These are phyloP conservation scores for Aspergillus sp. DNA, from an alignment of 2,329 filamentous ascomycete species.

Conservation along the genomic window DNA sequence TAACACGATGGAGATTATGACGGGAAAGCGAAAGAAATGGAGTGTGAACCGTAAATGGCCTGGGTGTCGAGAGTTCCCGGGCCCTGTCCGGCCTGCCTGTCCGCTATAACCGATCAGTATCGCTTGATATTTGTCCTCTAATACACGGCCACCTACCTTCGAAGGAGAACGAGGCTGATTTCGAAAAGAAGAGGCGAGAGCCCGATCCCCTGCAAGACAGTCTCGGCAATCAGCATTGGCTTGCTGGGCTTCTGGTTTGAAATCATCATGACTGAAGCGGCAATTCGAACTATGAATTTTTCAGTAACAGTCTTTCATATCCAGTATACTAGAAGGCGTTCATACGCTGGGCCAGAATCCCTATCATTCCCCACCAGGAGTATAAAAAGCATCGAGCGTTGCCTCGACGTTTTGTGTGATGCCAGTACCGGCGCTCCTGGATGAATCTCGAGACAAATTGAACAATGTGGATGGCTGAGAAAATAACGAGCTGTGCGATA, in stretches of 20 bases:
- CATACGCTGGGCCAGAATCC: constrained; percentile 27
- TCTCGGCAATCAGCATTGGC: constrained; percentile 23
- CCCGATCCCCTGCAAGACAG: constrained; percentile 25
- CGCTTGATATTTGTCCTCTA: background rate
- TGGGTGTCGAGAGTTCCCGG: constrained; percentile 26
- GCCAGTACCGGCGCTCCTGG: constrained; percentile 30
- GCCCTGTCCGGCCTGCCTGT: constrained; percentile 26
- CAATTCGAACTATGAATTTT: constrained; percentile 26
- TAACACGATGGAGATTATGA: constrained; percentile 23
- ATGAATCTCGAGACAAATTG: constrained; percentile 24
- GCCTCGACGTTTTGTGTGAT: constrained; percentile 21
- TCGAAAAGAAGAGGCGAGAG: constrained; percentile 32
- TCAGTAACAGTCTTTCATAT: background rate
- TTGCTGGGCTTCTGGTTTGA: constrained; percentile 17
- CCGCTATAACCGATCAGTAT: constrained; percentile 19
- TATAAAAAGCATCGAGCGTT: constrained; percentile 23
- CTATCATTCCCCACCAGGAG: constrained; percentile 29
- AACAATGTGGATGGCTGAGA: constrained; percentile 21
- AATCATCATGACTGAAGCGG: constrained; percentile 24
- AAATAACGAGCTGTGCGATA: constrained; percentile 26
- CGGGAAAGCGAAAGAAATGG: constrained; percentile 27
- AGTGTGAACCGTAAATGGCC: constrained; percentile 21
- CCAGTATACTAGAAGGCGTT: background rate
- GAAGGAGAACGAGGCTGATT: constrained; percentile 27
- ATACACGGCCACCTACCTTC: constrained; percentile 18